Conservation (phyloP, 2,329 filamentous ascomycete genomes). For the Microdochium nivale region DNA sequence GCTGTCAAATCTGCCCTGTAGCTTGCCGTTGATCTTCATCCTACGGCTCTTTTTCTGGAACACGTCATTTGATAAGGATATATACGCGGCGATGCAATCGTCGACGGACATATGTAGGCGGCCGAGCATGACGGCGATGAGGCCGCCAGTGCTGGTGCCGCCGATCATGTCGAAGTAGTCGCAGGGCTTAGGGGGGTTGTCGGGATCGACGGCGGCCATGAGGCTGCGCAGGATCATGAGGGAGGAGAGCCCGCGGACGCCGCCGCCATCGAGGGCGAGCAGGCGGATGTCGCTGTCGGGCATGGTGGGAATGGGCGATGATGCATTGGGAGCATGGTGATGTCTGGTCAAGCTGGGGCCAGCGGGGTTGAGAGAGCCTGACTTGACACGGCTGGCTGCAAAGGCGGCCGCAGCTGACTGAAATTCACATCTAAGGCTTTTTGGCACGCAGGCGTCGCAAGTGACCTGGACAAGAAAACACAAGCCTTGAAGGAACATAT, state of each 20-base stretch:
- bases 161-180: slow-evolving; percentile 29
- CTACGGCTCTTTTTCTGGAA: slow-evolving; percentile 11
- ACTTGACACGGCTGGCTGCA: not conserved
- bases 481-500: too few species aligned
- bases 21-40: slow-evolving; percentile 8
- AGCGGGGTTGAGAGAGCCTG: not conserved
- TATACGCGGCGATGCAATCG: slow-evolving; percentile 29
- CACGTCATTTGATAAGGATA: slow-evolving; percentile 4
- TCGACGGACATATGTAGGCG: slow-evolving; percentile 27
- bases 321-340: not conserved
- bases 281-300: slow-evolving; percentile 8
- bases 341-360: not conserved
- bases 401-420: not conserved
- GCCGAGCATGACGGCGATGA: slow-evolving; percentile 35
- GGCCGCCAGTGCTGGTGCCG: slow-evolving; percentile 22
- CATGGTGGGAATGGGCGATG: not conserved
- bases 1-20: slow-evolving; percentile 11
- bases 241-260: slow-evolving; percentile 23
- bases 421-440: too few species aligned
- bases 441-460: too few species aligned
- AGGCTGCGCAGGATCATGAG: slow-evolving; percentile 22
- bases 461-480: too few species aligned
- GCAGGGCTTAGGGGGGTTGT: slow-evolving; percentile 19
- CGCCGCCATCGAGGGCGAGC: slow-evolving; percentile 21
- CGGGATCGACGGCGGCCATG: slow-evolving; percentile 17